These are phyloP conservation scores for Penicillium capsulatum DNA, from an alignment of 2,329 filamentous ascomycete species.

Conservation along the genomic window DNA sequence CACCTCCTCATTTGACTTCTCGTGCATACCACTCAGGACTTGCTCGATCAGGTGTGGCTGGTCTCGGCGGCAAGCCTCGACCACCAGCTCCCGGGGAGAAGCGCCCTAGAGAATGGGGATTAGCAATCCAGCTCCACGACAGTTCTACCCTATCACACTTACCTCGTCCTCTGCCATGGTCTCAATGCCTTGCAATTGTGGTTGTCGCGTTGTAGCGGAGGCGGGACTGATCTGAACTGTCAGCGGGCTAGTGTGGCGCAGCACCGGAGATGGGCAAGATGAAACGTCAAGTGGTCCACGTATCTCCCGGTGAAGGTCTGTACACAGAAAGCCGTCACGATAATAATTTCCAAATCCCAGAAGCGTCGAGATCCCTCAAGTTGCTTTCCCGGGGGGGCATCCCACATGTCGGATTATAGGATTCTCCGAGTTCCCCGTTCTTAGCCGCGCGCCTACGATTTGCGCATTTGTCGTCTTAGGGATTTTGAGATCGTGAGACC, in stretches of 20 bases:
- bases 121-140: not conserved
- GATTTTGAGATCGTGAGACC: no score
- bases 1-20: conserved; percentile 58
- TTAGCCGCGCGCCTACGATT: conserved; percentile 23
- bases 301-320: conserved; percentile 3
- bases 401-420: conserved; percentile 16
- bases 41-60: conserved; percentile 80
- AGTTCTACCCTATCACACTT: conserved; percentile 11
- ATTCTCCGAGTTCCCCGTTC: conserved; percentile 12
- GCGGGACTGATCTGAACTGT: conserved; percentile 9
- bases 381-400: conserved; percentile 20
- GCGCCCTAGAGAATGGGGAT: conserved; percentile 64
- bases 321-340: conserved; percentile 10
- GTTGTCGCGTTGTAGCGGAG: conserved; percentile 6
- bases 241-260: conserved; percentile 5
- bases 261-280: not conserved
- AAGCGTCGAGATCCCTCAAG: conserved; percentile 6
- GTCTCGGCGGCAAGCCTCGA: conserved; percentile 91
- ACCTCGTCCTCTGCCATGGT: conserved; percentile 45
- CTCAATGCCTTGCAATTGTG: conserved; percentile 1
- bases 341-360: not conserved
- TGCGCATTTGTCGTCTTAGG: no score
- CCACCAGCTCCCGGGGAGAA: conserved; percentile 74
- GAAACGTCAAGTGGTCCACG: not conserved
- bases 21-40: conserved; percentile 60